phyloP scores from a whole-genome alignment of 805 yeast genomes.

The Teunomyces barrocoloradensis region DNA sequence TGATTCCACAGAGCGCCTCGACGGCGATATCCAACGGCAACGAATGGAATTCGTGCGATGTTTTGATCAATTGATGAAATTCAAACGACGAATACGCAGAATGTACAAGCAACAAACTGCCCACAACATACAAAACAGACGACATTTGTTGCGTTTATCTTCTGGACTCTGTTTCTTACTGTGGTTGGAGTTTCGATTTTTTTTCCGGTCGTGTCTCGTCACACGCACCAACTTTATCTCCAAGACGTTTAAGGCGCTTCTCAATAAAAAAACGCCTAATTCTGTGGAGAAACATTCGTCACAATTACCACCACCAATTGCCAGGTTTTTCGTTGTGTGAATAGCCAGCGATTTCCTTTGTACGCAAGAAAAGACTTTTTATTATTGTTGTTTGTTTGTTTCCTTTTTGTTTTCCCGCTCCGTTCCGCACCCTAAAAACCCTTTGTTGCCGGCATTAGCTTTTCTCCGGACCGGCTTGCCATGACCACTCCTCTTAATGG shows the following conservation, averaged over 20 bases:
- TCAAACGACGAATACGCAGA: conserved; percentile 57
- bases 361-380: too few species aligned
- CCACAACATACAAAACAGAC: conserved; percentile 9
- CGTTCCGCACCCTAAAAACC: neutral
- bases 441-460: neutral
- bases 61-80: conserved; percentile 39
- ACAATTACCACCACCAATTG: neutral
- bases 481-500: neutral
- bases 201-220: neutral
- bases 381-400: neutral
- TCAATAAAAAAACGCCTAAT: too few species aligned
- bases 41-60: conserved; percentile 8
- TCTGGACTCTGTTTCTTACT: neutral
- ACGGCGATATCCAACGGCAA: conserved; percentile 46
- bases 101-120: conserved; percentile 34
- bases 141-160: neutral
- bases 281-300: too few species aligned
- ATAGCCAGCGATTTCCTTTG: too few species aligned
- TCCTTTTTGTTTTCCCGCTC: neutral
- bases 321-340: neutral
- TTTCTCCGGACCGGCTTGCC: neutral
- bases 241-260: too few species aligned
- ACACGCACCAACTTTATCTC: too few species aligned
- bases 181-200: neutral
- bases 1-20: conserved; percentile 50